Evolutionary conservation across 495 filamentous ascomycete species (phyloP).

Genomic region (Neurospora terricola): DNA sequence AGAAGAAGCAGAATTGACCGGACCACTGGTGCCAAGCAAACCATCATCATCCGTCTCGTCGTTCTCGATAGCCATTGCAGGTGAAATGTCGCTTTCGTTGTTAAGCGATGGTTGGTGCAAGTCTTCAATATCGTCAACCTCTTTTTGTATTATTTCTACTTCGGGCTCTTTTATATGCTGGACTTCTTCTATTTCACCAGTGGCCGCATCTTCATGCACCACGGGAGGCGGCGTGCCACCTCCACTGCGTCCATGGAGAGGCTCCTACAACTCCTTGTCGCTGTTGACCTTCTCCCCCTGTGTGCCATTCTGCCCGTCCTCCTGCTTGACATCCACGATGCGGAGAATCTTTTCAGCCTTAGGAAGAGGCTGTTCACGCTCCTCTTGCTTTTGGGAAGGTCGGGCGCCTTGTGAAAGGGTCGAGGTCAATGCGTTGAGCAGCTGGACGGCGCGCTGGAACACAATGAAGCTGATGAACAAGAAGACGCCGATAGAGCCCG

Average conservation of each 20-base stretch:
- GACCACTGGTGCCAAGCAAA: not conserved
- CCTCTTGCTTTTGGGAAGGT: not conserved
- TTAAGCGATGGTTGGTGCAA: not conserved
- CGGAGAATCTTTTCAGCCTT: not conserved
- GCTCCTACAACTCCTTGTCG: not conserved
- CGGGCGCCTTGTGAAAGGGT: not conserved
- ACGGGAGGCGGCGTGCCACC: not conserved
- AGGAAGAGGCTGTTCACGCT: not conserved
- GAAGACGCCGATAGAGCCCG: constrained; percentile 41
- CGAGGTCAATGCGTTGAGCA: not conserved
- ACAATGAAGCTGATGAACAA: constrained; percentile 25
- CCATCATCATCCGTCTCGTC: not conserved
- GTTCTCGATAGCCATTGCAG: not conserved
- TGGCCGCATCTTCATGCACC: not conserved
- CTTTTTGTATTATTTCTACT: not conserved
- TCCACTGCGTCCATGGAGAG: not conserved
- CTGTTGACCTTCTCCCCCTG: not conserved
- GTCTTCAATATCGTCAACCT: not conserved
- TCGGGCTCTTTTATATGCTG: not conserved
- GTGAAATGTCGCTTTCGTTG: not conserved
- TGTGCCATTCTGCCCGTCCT: not conserved
- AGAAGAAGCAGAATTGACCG: not conserved
- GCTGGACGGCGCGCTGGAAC: not conserved
- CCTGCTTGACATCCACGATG: not conserved
- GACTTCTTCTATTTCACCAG: not conserved